A percentile compares a stretch with the other conserved stretches of the same genome.
Conservation (phyloP, 768 basidiomycete species). For the Leccinellum rugosiceps region DNA sequence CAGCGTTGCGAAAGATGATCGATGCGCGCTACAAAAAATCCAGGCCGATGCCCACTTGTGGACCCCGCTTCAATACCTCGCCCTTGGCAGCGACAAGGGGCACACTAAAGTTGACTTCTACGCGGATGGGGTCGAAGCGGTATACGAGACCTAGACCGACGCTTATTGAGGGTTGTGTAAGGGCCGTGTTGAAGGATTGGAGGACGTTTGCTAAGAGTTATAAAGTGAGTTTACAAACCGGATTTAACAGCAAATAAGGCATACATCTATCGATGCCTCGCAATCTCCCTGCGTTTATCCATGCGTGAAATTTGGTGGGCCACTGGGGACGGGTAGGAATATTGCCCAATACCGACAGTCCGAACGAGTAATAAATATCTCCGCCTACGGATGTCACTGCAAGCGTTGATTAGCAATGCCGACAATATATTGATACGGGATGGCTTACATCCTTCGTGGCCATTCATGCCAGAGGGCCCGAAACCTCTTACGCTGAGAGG, state of each 20-base stretch:
- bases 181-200: slow-evolving; percentile 12
- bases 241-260: slow-evolving; percentile 19
- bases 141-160: slow-evolving; percentile 84
- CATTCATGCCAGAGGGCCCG: slow-evolving; percentile 71
- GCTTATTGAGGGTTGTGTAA: slow-evolving; percentile 57
- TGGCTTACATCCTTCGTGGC: slow-evolving; percentile 63
- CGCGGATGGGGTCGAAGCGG: slow-evolving; percentile 75
- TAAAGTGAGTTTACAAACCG: neutral
- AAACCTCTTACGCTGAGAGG: slow-evolving; percentile 83
- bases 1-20: slow-evolving; percentile 5
- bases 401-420: neutral
- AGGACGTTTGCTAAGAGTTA: slow-evolving; percentile 3
- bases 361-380: slow-evolving; percentile 76
- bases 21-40: slow-evolving; percentile 56
- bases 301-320: slow-evolving; percentile 80
- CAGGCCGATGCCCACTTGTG: slow-evolving; percentile 79
- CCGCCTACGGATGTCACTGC: slow-evolving; percentile 85
- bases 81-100: slow-evolving; percentile 68
- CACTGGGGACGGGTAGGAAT: slow-evolving; percentile 72
- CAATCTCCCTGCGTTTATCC: slow-evolving; percentile 79
- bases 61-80: slow-evolving; percentile 65
- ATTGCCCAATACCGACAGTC: slow-evolving; percentile 71
- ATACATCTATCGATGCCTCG: slow-evolving; percentile 57
- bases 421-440: neutral
- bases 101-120: slow-evolving; percentile 86